These are phyloP conservation scores for Leptoxyphium fumago DNA, from an alignment of 2,329 filamentous ascomycete species.

Conservation along the genomic window DNA sequence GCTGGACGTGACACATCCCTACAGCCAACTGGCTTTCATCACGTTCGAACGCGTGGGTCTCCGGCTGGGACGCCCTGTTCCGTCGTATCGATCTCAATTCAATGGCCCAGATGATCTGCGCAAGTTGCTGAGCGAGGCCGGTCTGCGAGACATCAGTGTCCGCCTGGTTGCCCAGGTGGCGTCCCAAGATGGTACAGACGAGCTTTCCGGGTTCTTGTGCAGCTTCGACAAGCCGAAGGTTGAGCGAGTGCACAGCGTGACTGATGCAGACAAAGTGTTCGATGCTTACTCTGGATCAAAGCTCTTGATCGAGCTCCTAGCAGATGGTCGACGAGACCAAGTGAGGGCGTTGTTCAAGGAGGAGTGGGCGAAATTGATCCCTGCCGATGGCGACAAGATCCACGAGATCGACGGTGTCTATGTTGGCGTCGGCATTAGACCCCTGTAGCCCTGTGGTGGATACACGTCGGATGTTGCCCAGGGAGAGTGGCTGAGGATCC, in stretches of 20 bases:
- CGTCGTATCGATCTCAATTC: not conserved
- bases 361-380: constrained; percentile 24
- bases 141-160: constrained; percentile 20
- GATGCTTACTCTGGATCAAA: constrained; percentile 18
- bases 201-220: constrained; percentile 8
- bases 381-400: constrained; percentile 21
- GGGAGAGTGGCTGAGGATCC: no score
- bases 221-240: constrained; percentile 1
- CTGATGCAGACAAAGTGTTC: constrained; percentile 15
- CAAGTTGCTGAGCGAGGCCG: constrained; percentile 10
- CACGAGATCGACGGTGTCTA: constrained; percentile 25
- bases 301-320: constrained; percentile 14
- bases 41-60: constrained; percentile 23
- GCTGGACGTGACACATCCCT: constrained; percentile 25
- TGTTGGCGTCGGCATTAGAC: constrained; percentile 17
- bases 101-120: not conserved
- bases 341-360: constrained; percentile 17
- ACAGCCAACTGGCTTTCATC: constrained; percentile 23
- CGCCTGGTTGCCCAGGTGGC: constrained; percentile 19
- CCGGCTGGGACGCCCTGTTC: constrained; percentile 16
- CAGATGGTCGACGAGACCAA: constrained; percentile 18
- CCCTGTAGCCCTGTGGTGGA: not conserved
- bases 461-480: no score
- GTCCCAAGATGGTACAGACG: constrained; percentile 16
- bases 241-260: not conserved